phyloP scores from a whole-genome alignment of 1,139 yeast species.

The Keqinozyma sinolaborantium region DNA sequence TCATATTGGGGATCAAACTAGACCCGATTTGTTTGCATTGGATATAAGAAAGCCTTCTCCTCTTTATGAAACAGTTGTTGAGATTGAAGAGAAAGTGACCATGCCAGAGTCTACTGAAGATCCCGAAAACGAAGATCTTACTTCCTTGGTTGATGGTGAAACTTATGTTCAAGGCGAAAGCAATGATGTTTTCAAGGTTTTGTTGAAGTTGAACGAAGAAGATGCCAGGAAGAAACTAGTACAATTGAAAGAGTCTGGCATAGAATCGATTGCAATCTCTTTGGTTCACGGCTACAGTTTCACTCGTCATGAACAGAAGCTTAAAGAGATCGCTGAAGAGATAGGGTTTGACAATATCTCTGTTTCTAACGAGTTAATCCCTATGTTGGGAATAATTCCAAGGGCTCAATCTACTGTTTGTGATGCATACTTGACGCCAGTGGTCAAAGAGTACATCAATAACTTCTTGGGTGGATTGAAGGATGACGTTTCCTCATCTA shows the following conservation, averaged over 20 bases:
- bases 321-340: conserved; percentile 55
- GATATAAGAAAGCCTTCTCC: conserved; percentile 53
- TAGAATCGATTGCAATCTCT: conserved; percentile 65
- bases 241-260: conserved; percentile 48
- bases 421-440: conserved; percentile 77
- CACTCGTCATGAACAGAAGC: conserved; percentile 58
- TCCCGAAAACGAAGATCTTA: conserved; percentile 28
- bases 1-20: conserved; percentile 65
- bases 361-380: conserved; percentile 60
- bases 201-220: conserved; percentile 42
- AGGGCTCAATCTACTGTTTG: conserved; percentile 72
- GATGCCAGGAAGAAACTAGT: conserved; percentile 36
- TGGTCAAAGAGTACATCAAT: conserved; percentile 55
- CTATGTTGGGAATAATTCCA: conserved; percentile 70
- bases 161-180: conserved; percentile 45
- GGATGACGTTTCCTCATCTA: conserved; percentile 28
- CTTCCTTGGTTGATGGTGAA: conserved; percentile 7
- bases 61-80: conserved; percentile 60
- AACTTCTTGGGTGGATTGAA: conserved; percentile 59
- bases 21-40: conserved; percentile 67
- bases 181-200: conserved; percentile 57
- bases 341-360: conserved; percentile 57
- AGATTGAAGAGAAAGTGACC: conserved; percentile 70
- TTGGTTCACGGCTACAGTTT: conserved; percentile 69
- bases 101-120: conserved; percentile 64